Conservation (phyloP, 768 basidiomycete genomes). For the Candolleomyces aberdarensis region DNA sequence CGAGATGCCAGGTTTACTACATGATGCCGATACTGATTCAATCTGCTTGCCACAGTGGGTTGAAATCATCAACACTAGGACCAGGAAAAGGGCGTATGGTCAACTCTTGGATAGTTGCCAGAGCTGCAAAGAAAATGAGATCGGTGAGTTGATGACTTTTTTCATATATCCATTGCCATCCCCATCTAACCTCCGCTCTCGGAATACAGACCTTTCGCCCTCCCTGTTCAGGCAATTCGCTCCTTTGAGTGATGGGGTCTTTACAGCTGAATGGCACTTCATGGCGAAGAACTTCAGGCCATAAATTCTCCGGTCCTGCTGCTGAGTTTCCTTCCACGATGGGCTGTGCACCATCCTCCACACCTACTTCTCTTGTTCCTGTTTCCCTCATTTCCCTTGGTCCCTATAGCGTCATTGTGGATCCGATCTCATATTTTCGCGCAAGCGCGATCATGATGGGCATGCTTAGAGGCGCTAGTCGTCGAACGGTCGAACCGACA, state of each 20-base stretch:
- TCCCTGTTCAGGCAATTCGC: conserved; percentile 54
- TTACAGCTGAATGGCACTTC: conserved; percentile 62
- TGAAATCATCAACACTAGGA: conserved; percentile 55
- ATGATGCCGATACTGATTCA: conserved; percentile 5
- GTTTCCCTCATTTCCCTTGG: background rate
- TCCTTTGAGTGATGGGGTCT: conserved; percentile 42
- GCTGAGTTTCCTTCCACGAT: background rate
- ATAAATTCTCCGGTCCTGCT: conserved; percentile 17
- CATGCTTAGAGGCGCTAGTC: too few species aligned
- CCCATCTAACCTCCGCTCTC: background rate
- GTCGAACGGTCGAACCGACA: too few species aligned
- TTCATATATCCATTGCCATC: background rate
- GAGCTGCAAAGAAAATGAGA: conserved; percentile 46
- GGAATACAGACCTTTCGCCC: conserved; percentile 59
- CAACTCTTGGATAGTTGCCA: conserved; percentile 57
- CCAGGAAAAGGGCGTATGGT: conserved; percentile 47
- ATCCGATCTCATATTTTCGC: too few species aligned
- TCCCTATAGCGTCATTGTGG: too few species aligned
- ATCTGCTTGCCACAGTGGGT: conserved; percentile 43
- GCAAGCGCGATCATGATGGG: too few species aligned
- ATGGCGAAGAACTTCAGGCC: conserved; percentile 44
- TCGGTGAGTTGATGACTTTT: conserved; percentile 43
- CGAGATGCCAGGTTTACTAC: background rate
- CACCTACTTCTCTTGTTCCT: background rate
- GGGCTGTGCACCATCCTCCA: background rate